Percentiles rank a stretch among this genome's conserved stretches.
These are phyloP conservation scores for Alternaria infectoria DNA, from an alignment of 2,329 filamentous ascomycete genomes.

Conservation along the genomic window DNA sequence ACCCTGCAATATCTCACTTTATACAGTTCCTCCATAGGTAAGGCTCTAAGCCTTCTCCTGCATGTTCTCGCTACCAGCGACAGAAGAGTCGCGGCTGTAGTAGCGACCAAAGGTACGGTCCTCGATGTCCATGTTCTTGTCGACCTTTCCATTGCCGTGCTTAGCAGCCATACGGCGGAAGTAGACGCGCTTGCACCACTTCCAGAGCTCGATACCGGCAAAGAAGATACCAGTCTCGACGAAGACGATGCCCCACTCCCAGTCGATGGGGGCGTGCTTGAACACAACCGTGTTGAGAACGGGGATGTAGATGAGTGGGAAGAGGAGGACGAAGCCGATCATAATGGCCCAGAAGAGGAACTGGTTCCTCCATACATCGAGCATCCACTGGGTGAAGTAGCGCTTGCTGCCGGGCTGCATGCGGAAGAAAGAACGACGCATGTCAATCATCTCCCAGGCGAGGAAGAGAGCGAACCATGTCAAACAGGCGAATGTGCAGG, in stretches of 20 bases:
- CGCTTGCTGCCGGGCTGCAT: slow-evolving; percentile 69
- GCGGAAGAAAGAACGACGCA: slow-evolving; percentile 75
- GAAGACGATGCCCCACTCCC: slow-evolving; percentile 75
- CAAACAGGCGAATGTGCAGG: slow-evolving; percentile 74
- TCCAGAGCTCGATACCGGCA: slow-evolving; percentile 68
- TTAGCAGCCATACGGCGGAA: slow-evolving; percentile 34
- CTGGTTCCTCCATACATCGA: slow-evolving; percentile 73
- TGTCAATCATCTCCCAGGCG: slow-evolving; percentile 79
- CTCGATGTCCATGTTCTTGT: slow-evolving; percentile 25
- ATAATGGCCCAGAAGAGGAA: slow-evolving; percentile 61
- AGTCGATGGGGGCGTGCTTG: slow-evolving; percentile 68
- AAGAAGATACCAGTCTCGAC: slow-evolving; percentile 68
- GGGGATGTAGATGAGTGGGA: slow-evolving; percentile 67
- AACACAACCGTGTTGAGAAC: slow-evolving; percentile 70
- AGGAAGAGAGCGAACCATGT: slow-evolving; percentile 80
- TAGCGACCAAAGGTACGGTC: slow-evolving; percentile 26
- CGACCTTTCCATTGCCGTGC: slow-evolving; percentile 8
- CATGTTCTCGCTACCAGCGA: neutral
- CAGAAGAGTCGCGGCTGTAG: slow-evolving; percentile 10
- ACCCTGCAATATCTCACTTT: neutral
- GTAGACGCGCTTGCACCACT: slow-evolving; percentile 66
- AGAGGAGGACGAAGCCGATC: slow-evolving; percentile 54
- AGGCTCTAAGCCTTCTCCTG: slow-evolving; percentile 6
- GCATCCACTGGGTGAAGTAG: slow-evolving; percentile 62
- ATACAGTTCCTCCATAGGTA: neutral